Evolutionary conservation across 768 basidiomycete species (phyloP).

Genomic region (Floccularia luteovirens): DNA sequence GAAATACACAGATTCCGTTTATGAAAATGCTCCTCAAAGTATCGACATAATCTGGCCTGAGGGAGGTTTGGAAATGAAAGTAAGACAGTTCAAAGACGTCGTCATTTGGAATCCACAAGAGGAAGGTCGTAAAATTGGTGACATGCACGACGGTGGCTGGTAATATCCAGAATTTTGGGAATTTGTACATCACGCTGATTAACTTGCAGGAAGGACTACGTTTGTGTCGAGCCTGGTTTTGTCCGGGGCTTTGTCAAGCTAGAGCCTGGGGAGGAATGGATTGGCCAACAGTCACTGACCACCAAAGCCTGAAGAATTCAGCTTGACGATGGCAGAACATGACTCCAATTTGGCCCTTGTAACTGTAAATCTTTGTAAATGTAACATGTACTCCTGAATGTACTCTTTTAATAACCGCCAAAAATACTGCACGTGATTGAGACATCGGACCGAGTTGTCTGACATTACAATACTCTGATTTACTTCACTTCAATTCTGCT

Average conservation of each 20-base stretch:
- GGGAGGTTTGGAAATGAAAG: conserved; percentile 45
- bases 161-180: conserved; percentile 17
- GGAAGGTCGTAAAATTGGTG: conserved; percentile 67
- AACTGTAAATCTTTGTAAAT: no score
- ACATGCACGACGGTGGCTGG: conserved; percentile 92
- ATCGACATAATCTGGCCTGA: conserved; percentile 57
- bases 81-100: conserved; percentile 61
- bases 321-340: no score
- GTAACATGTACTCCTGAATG: no score
- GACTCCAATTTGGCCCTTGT: no score
- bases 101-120: conserved; percentile 94
- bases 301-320: conserved; percentile 13
- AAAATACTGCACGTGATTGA: no score
- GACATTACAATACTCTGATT: no score
- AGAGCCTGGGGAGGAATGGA: conserved; percentile 62
- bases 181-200: conserved; percentile 1
- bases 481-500: no score
- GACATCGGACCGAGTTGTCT: no score
- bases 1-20: conserved; percentile 67
- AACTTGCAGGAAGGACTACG: conserved; percentile 64
- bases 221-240: conserved; percentile 90
- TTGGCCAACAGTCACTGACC: conserved; percentile 66
- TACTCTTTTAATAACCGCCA: no score
- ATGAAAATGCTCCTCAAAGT: conserved; percentile 50
- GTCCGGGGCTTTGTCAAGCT: conserved; percentile 67